Conservation (phyloP, 2,329 filamentous ascomycete genomes). For the Botrytis galanthina region DNA sequence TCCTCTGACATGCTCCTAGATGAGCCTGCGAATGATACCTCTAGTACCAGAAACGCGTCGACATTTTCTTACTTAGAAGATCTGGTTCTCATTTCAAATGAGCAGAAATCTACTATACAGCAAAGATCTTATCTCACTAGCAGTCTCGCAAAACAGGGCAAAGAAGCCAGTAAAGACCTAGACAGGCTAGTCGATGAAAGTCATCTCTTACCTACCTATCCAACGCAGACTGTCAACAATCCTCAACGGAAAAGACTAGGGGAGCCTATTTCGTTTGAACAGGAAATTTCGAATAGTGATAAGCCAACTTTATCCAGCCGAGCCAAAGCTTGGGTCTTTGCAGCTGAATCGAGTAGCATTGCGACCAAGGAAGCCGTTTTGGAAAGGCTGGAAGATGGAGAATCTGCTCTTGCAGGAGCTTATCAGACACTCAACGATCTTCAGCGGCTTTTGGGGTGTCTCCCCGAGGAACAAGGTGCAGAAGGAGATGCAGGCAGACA, state of each 20-base stretch:
- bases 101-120: constrained; percentile 56
- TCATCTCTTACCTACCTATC: constrained; percentile 55
- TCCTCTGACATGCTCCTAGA: not conserved
- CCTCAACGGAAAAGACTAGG: constrained; percentile 31
- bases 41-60: constrained; percentile 28
- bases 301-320: constrained; percentile 44
- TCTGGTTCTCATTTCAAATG: constrained; percentile 51
- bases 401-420: constrained; percentile 54
- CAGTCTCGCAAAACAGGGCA: constrained; percentile 50
- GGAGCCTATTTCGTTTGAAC: constrained; percentile 45
- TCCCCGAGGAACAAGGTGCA: constrained; percentile 11
- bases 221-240: constrained; percentile 41
- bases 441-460: constrained; percentile 47
- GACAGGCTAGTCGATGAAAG: constrained; percentile 60
- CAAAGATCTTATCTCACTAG: constrained; percentile 58
- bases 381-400: constrained; percentile 58
- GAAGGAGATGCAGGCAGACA: constrained; percentile 9
- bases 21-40: constrained; percentile 15
- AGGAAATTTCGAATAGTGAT: constrained; percentile 43
- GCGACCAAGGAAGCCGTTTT: constrained; percentile 56
- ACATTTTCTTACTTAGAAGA: constrained; percentile 56
- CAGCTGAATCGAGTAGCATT: constrained; percentile 59
- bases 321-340: constrained; percentile 58
- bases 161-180: constrained; percentile 50
- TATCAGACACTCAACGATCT: constrained; percentile 51